Conservation (phyloP, 2,329 filamentous ascomycete genomes). For the Fusarium brachygibbosum region DNA sequence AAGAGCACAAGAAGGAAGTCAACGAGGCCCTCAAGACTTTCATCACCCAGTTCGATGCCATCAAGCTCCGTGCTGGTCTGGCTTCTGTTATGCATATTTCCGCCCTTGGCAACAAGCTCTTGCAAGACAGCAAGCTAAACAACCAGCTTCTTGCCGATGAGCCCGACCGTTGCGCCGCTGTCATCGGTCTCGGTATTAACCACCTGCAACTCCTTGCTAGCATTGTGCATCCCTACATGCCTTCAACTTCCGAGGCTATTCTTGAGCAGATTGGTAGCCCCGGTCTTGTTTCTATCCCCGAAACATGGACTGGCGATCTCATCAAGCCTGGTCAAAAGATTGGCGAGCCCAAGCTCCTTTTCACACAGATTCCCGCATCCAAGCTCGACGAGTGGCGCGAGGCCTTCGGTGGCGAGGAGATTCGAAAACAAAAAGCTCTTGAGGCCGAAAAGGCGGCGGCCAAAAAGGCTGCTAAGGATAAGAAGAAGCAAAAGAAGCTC, state of each 20-base stretch:
- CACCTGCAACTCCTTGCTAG: conserved; percentile 85
- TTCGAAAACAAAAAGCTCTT: conserved; percentile 77
- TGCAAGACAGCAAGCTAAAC: conserved; percentile 67
- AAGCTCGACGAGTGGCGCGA: conserved; percentile 88
- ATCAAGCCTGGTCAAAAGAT: conserved; percentile 83
- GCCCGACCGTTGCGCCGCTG: conserved; percentile 66
- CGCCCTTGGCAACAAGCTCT: conserved; percentile 64
- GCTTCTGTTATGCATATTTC: conserved; percentile 76
- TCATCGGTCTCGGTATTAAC: conserved; percentile 86
- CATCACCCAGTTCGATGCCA: conserved; percentile 75
- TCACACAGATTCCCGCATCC: conserved; percentile 84
- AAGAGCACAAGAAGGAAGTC: conserved; percentile 71
- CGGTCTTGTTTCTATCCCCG: conserved; percentile 69
- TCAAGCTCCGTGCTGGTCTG: conserved; percentile 77
- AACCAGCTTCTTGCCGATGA: conserved; percentile 68
- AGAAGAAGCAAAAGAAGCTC: conserved; percentile 62
- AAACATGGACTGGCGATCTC: conserved; percentile 72
- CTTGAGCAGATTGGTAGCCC: conserved; percentile 78
- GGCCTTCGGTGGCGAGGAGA: conserved; percentile 74
- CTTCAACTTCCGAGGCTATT: conserved; percentile 80
- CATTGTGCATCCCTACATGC: conserved; percentile 87
- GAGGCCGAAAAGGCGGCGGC: conserved; percentile 64
- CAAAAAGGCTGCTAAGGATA: conserved; percentile 65
- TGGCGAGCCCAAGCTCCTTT: conserved; percentile 82
- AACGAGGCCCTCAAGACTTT: conserved; percentile 77